A percentile compares a stretch with the other conserved stretches of the same genome.
Conservation (phyloP, 495 filamentous ascomycete species). For the Penicillium dipodomyicola region DNA sequence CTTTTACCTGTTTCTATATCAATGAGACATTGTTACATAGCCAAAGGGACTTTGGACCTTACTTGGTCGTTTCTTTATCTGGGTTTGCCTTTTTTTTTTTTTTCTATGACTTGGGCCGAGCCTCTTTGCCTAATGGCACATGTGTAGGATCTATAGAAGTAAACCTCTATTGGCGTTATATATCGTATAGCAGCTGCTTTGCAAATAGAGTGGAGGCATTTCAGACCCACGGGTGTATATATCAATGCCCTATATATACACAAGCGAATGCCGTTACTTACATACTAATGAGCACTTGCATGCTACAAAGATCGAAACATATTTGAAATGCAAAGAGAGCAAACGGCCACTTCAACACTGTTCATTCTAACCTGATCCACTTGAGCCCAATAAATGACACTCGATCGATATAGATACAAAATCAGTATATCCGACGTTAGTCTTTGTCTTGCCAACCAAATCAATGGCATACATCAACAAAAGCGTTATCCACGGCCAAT, state of each 20-base stretch:
- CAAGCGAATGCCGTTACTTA: neutral
- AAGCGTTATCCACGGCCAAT: neutral
- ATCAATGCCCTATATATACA: neutral
- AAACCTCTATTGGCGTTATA: neutral
- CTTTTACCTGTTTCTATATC: constrained; percentile 22
- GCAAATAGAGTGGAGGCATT: neutral
- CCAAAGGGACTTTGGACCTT: constrained; percentile 6
- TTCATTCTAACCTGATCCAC: constrained; percentile 1
- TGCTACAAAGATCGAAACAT: neutral
- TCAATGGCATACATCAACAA: neutral
- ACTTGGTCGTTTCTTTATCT: neutral
- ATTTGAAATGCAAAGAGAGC: neutral
- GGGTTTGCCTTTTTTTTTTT: neutral
- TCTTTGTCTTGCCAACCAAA: neutral
- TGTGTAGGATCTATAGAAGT: neutral
- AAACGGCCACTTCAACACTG: neutral
- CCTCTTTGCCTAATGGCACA: too few relatives aligned
- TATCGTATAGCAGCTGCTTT: neutral
- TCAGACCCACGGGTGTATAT: neutral
- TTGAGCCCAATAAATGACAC: neutral
- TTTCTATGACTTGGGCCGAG: neutral
- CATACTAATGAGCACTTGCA: neutral
- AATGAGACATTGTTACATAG: constrained; percentile 25
- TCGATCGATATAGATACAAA: neutral
- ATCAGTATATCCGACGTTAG: neutral